Conservation (phyloP, 2,329 filamentous ascomycete species). For the Biscogniauxia marginata region DNA sequence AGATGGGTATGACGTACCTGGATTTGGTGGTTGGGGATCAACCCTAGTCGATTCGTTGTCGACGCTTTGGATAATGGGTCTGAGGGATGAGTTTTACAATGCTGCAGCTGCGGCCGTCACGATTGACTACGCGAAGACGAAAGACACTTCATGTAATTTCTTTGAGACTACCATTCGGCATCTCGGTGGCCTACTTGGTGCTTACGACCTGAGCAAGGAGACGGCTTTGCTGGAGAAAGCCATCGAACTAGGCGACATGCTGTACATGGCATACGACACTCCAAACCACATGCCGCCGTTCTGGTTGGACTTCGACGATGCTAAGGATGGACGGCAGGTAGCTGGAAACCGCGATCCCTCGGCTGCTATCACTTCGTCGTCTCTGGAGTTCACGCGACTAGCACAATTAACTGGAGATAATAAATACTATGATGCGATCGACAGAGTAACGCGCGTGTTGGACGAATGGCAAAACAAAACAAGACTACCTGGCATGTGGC, state of each 20-base stretch:
- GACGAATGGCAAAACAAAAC: constrained; percentile 66
- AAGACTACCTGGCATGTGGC: constrained; percentile 75
- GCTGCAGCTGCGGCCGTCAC: constrained; percentile 49
- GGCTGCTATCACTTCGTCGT: constrained; percentile 55
- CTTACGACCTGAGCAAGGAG: constrained; percentile 45
- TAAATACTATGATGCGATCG: constrained; percentile 74
- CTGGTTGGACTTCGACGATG: constrained; percentile 53
- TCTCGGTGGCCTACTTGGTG: constrained; percentile 44
- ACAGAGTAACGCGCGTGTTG: constrained; percentile 70
- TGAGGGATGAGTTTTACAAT: constrained; percentile 54
- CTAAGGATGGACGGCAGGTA: constrained; percentile 34
- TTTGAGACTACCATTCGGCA: constrained; percentile 49
- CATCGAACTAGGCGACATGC: constrained; percentile 45
- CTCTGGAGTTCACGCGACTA: constrained; percentile 68
- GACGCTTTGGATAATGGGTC: constrained; percentile 61
- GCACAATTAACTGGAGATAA: constrained; percentile 66
- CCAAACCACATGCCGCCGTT: constrained; percentile 50
- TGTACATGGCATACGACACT: constrained; percentile 48
- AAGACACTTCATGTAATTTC: constrained; percentile 38
- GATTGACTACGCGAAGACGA: constrained; percentile 49
- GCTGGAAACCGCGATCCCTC: constrained; percentile 38
- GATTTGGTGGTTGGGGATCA: constrained; percentile 45
- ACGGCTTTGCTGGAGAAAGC: constrained; percentile 43
- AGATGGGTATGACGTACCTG: constrained; percentile 23
- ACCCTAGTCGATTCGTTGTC: constrained; percentile 61